A percentile compares a stretch with the other conserved stretches of the same genome.
Conservation (phyloP, 2,329 filamentous ascomycete species). For the Beauveria pseudobassiana region DNA sequence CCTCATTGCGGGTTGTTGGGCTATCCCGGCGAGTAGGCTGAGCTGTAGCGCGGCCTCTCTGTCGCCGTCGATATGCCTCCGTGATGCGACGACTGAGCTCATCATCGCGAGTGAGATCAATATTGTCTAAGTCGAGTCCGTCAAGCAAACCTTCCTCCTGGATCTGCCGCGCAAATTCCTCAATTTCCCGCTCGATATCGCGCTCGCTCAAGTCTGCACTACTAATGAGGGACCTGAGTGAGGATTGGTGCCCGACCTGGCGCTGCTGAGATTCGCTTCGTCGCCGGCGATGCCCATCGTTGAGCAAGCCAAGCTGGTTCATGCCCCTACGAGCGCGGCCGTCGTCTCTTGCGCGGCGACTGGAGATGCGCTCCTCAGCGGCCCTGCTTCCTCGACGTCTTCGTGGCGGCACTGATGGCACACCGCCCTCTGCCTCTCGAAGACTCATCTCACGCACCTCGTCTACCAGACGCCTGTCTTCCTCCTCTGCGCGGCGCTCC, state of each 20-base stretch:
- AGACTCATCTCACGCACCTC: slow-evolving; percentile 69
- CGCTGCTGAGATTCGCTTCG: slow-evolving; percentile 43
- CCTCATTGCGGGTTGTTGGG: slow-evolving; percentile 13
- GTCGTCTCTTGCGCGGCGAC: slow-evolving; percentile 27
- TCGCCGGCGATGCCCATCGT: slow-evolving; percentile 25
- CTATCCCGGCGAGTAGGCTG: slow-evolving; percentile 24
- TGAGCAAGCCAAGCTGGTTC: slow-evolving; percentile 31
- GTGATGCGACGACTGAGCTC: slow-evolving; percentile 87
- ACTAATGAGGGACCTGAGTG: slow-evolving; percentile 76
- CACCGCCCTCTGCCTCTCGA: slow-evolving; percentile 53
- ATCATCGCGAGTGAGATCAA: slow-evolving; percentile 78
- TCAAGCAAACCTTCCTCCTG: slow-evolving; percentile 81
- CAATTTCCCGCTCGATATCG: slow-evolving; percentile 80
- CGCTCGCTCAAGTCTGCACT: slow-evolving; percentile 67
- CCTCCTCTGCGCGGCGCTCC: slow-evolving; percentile 50
- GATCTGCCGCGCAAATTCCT: slow-evolving; percentile 84
- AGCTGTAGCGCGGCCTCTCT: slow-evolving; percentile 52
- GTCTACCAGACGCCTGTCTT: slow-evolving; percentile 63
- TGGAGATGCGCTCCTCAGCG: slow-evolving; percentile 21
- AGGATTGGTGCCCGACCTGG: slow-evolving; percentile 82
- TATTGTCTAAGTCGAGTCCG: slow-evolving; percentile 80
- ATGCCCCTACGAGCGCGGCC: slow-evolving; percentile 24
- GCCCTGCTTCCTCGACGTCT: slow-evolving; percentile 14
- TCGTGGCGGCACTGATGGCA: slow-evolving; percentile 18
- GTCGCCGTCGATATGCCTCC: slow-evolving; percentile 74